Conservation (phyloP, 2,329 filamentous ascomycete genomes). For the Pseudogymnoascus sp. region DNA sequence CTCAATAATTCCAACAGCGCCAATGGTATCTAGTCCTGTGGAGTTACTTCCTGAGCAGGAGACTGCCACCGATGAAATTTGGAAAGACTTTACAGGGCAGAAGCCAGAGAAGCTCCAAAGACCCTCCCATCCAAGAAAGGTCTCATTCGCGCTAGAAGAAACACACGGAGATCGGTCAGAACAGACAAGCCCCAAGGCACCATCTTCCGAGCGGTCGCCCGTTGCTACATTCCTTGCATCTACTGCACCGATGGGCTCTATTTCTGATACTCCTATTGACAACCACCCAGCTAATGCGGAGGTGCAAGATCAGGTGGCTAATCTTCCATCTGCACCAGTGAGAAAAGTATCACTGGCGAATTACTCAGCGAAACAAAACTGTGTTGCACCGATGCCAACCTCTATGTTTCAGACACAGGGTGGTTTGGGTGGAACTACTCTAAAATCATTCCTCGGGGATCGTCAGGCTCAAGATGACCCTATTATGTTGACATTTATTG, state of each 20-base stretch:
- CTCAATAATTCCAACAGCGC: not conserved
- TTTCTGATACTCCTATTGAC: not conserved
- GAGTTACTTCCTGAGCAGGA: not conserved
- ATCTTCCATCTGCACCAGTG: not conserved
- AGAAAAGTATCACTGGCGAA: not conserved
- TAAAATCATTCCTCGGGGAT: not conserved
- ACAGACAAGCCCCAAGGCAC: not conserved
- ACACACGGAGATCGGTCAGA: not conserved
- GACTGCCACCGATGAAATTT: not conserved
- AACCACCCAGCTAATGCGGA: not conserved
- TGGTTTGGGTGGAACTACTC: not conserved
- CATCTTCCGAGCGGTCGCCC: not conserved
- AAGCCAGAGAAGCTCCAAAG: not conserved
- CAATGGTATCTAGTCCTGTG: not conserved
- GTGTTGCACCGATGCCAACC: not conserved
- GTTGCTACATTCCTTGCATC: not conserved
- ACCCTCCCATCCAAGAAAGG: not conserved
- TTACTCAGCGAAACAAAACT: not conserved
- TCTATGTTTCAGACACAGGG: not conserved
- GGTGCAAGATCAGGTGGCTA: not conserved
- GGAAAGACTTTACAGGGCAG: not conserved
- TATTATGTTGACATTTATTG: not conserved
- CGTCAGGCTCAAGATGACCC: not conserved
- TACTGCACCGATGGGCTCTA: not conserved
- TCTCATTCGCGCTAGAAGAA: not conserved